phyloP scores from a whole-genome alignment of 75 land plant species.

The Selaginella tamariscina region DNA sequence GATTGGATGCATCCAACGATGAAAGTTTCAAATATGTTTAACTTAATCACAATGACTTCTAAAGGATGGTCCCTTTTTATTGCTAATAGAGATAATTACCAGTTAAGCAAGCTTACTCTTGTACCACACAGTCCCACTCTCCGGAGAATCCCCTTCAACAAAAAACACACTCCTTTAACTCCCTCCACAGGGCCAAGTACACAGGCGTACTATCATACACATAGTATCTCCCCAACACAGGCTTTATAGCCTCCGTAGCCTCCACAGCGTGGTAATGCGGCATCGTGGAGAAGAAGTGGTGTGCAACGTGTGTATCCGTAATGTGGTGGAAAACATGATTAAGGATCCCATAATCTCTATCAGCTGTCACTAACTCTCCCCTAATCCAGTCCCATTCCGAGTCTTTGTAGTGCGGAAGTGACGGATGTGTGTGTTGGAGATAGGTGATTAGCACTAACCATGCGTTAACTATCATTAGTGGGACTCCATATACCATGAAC shows the following conservation, averaged over 20 bases:
- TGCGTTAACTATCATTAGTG: conserved; percentile 53
- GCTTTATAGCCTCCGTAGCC: conserved; percentile 59
- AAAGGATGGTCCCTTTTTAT: too few relatives aligned
- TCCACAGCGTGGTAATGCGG: conserved; percentile 78
- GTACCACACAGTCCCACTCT: conserved; percentile 54
- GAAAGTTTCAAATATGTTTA: too few relatives aligned
- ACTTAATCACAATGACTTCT: too few relatives aligned
- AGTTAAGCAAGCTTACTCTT: conserved; percentile 21
- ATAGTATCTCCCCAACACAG: conserved; percentile 54
- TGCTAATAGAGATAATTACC: too few relatives aligned
- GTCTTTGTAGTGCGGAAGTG: conserved; percentile 54
- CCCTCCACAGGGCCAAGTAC: conserved; percentile 51
- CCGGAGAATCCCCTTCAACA: conserved; percentile 36
- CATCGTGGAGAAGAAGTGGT: conserved; percentile 73
- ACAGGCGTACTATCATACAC: conserved; percentile 51
- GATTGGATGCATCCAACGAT: too few relatives aligned
- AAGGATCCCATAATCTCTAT: conserved; percentile 64
- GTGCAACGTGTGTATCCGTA: conserved; percentile 47
- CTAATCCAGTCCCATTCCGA: conserved; percentile 76
- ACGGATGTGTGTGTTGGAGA: conserved; percentile 71
- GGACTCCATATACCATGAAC: conserved; percentile 43
- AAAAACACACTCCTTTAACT: conserved; percentile 56
- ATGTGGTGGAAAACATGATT: conserved; percentile 74
- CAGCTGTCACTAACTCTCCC: conserved; percentile 59
- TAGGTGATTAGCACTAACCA: conserved; percentile 62